phyloP scores from a whole-genome alignment of 2,329 filamentous ascomycete species.

The Aspergillus aculeatus region DNA sequence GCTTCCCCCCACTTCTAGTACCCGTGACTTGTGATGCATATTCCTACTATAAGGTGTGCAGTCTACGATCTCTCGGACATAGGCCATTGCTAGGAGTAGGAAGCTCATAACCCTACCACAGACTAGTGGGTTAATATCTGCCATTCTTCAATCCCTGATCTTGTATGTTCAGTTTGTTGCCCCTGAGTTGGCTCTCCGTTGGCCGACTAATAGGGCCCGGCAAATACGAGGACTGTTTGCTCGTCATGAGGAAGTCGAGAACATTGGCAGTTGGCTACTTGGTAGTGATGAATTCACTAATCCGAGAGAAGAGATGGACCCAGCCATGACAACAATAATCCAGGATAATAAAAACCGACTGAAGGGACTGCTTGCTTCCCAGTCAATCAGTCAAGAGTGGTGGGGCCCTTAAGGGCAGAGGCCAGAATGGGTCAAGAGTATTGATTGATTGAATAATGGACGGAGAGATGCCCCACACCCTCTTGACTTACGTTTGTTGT shows the following conservation, averaged over 20 bases:
- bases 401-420: neutral
- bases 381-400: neutral
- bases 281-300: constrained; percentile 1
- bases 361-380: neutral
- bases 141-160: neutral
- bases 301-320: constrained; percentile 2
- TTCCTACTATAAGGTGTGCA: neutral
- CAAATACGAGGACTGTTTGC: neutral
- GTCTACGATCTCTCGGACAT: neutral
- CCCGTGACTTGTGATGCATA: neutral
- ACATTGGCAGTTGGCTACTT: neutral
- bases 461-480: neutral
- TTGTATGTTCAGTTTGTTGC: neutral
- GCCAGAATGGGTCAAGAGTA: neutral
- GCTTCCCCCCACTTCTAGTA: neutral
- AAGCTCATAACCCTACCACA: too few species aligned
- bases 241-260: neutral
- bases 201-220: neutral
- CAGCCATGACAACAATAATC: neutral
- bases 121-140: neutral
- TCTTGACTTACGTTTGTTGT: neutral
- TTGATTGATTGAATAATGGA: neutral
- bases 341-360: neutral
- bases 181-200: neutral
- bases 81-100: neutral